Percentiles rank a stretch among this genome's conserved stretches.
These are phyloP conservation scores for Sporothrix luriei DNA, from an alignment of 2,329 filamentous ascomycete species.

Conservation along the genomic window DNA sequence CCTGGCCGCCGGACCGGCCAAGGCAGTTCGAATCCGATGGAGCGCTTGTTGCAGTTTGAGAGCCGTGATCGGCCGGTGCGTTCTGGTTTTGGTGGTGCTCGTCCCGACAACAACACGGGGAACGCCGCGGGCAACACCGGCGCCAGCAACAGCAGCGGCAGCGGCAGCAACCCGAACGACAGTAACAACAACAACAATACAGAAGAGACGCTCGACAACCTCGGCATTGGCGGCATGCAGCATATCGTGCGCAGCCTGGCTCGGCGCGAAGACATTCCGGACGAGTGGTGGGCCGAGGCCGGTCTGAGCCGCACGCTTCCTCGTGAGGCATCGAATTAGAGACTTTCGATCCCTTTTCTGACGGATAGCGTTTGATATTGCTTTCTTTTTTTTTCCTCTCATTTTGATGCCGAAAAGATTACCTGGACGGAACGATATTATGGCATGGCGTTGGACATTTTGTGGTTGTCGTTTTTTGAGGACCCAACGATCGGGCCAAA, in stretches of 20 bases:
- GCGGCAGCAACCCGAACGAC: conserved; percentile 40
- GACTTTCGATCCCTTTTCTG: not conserved
- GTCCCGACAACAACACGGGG: not conserved
- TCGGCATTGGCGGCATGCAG: conserved; percentile 64
- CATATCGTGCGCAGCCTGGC: conserved; percentile 71
- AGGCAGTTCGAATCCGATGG: not conserved
- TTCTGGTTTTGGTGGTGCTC: conserved; percentile 30
- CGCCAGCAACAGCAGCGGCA: not conserved
- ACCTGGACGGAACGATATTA: conserved; percentile 11
- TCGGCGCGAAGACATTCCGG: conserved; percentile 72
- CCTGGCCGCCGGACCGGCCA: conserved; percentile 13
- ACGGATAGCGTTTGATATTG: not conserved
- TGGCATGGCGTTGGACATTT: conserved; percentile 23
- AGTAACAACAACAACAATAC: conserved; percentile 34
- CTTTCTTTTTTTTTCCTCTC: not conserved
- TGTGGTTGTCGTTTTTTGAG: not conserved
- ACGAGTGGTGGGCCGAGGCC: conserved; percentile 77
- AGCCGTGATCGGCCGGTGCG: conserved; percentile 36
- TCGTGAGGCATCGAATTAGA: conserved; percentile 43
- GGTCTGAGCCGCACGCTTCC: conserved; percentile 64
- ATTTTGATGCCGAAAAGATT: not conserved
- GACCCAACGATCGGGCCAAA: not conserved
- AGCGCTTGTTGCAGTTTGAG: conserved; percentile 1
- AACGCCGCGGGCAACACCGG: not conserved
- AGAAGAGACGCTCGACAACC: conserved; percentile 43